Evolutionary conservation across 345 rosid species (phyloP).

Genomic region (Lepidium aucheri): DNA sequence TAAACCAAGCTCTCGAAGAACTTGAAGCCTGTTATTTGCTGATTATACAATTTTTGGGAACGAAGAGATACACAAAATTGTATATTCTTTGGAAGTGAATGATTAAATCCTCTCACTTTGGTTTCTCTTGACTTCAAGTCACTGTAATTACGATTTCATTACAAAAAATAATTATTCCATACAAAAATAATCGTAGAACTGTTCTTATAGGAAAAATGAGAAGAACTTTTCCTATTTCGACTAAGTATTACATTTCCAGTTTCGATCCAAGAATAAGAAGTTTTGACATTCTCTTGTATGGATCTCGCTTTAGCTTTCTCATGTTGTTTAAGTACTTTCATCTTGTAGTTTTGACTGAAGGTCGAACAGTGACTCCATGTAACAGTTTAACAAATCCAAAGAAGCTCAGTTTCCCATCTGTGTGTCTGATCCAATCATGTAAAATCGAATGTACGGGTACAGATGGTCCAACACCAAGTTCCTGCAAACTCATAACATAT

Average conservation of each 20-base stretch:
- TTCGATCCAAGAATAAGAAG: constrained; percentile 2
- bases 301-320: not conserved
- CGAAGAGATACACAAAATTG: not conserved
- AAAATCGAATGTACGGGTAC: constrained; percentile 80
- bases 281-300: not conserved
- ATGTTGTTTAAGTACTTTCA: not conserved
- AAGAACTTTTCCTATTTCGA: not conserved
- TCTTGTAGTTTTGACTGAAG: constrained; percentile 19
- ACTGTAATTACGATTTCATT: not conserved
- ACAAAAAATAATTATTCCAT: too few relatives aligned
- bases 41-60: not conserved
- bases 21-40: not conserved
- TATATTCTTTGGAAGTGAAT: not conserved
- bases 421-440: constrained; percentile 80
- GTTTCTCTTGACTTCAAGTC: not conserved
- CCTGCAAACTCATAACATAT: constrained; percentile 39
- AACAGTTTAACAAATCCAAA: constrained; percentile 75
- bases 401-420: constrained; percentile 86
- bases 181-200: not conserved
- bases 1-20: not conserved
- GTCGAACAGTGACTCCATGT: constrained; percentile 67
- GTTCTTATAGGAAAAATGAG: not conserved
- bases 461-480: constrained; percentile 88
- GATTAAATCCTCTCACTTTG: not conserved
- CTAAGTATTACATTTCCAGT: not conserved